Conservation (phyloP, 331 rosid genomes). For the Prunus yedoensis region DNA sequence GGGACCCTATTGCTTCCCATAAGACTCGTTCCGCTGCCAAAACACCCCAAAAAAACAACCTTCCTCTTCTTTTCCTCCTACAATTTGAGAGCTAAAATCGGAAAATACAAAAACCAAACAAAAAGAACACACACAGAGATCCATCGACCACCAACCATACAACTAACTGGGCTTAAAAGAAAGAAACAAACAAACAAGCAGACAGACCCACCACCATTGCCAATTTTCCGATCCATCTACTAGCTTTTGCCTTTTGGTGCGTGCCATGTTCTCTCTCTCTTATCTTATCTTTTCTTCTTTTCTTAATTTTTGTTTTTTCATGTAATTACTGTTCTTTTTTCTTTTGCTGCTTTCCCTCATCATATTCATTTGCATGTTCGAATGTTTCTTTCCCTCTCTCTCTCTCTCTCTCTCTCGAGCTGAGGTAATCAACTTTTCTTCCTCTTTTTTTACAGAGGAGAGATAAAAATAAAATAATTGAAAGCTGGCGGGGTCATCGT, state of each 20-base stretch:
- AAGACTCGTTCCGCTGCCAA: slow-evolving; percentile 24
- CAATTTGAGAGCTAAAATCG: neutral
- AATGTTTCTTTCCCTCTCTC: slow-evolving; percentile 4
- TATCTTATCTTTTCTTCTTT: neutral
- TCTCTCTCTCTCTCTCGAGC: neutral
- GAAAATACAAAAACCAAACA: neutral
- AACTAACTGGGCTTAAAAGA: neutral
- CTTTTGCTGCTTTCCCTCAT: neutral
- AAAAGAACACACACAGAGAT: neutral
- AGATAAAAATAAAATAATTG: slow-evolving; percentile 20
- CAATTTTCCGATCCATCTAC: neutral
- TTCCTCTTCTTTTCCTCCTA: neutral
- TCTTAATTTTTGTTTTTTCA: neutral
- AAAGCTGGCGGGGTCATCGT: slow-evolving; percentile 13
- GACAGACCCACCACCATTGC: neutral
- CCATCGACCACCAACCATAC: neutral
- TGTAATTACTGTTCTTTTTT: neutral
- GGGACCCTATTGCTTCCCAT: slow-evolving; percentile 15
- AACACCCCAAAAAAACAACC: neutral
- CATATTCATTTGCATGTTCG: neutral
- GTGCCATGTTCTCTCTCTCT: neutral
- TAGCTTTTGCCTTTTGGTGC: neutral
- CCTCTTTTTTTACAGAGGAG: neutral
- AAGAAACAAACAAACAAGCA: neutral
- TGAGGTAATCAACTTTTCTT: neutral